These are phyloP conservation scores for Rhizopogon salebrosus DNA, from an alignment of 768 basidiomycete genomes.

Conservation along the genomic window DNA sequence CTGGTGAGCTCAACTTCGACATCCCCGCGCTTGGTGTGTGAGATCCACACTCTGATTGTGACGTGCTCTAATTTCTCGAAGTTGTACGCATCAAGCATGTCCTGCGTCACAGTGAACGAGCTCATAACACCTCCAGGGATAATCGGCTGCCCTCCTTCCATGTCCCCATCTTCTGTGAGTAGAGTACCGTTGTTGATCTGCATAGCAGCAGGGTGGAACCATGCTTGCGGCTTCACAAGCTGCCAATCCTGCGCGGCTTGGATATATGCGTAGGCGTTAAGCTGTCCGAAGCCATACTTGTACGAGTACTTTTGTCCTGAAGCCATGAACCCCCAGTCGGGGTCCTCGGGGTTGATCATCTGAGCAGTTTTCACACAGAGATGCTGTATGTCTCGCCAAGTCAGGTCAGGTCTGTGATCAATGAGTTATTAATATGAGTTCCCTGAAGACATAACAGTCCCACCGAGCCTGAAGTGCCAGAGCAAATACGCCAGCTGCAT, in stretches of 20 bases:
- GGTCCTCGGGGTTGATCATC: slow-evolving; percentile 81
- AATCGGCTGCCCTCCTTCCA: slow-evolving; percentile 65
- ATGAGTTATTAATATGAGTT: slow-evolving; percentile 2
- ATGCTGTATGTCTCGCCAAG: slow-evolving; percentile 96
- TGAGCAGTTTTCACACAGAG: slow-evolving; percentile 74
- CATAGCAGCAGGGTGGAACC: slow-evolving; percentile 73
- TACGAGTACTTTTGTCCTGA: slow-evolving; percentile 55
- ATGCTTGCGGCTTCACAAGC: slow-evolving; percentile 90
- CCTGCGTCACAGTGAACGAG: slow-evolving; percentile 58
- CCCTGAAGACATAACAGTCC: slow-evolving; percentile 18
- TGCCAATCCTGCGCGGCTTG: slow-evolving; percentile 78
- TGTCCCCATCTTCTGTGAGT: slow-evolving; percentile 35
- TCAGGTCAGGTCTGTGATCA: slow-evolving; percentile 72
- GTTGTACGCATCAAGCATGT: slow-evolving; percentile 67
- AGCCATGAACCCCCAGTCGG: slow-evolving; percentile 88
- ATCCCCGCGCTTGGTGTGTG: slow-evolving; percentile 83
- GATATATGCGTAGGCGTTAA: slow-evolving; percentile 82
- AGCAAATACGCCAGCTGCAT: slow-evolving; percentile 91
- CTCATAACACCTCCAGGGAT: slow-evolving; percentile 57
- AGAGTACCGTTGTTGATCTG: slow-evolving; percentile 61
- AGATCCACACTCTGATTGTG: slow-evolving; percentile 88
- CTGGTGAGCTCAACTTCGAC: slow-evolving; percentile 88
- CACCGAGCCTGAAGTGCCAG: slow-evolving; percentile 85
- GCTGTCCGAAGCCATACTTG: slow-evolving; percentile 92
- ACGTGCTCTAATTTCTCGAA: slow-evolving; percentile 89